Evolutionary conservation across 2,329 filamentous ascomycete genomes (phyloP), one percentile per base, ranked within the genome.

Genomic region (Madurella mycetomatis): DNA sequence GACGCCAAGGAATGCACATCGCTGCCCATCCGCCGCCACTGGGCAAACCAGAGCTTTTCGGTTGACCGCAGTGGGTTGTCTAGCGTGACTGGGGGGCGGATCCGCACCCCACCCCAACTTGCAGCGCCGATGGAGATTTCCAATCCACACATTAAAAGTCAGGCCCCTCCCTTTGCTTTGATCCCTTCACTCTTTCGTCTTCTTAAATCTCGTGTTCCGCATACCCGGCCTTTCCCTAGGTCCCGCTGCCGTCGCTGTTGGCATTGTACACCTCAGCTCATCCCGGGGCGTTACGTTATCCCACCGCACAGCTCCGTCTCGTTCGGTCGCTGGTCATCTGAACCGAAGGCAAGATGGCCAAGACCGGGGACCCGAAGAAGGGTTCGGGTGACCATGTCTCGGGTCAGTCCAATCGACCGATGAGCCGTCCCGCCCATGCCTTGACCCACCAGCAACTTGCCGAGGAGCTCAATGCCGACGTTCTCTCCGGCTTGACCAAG

Each of bases 401-500:
- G 16, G 73, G 73, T 51, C 73, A 76, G 64, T 68, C 72, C 54
- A 76, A 76, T 59, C 68, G 67, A 52, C 80, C 79, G 37, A 70
- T 89, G 40, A 79, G 81, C 9, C 72, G 74, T 34, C 85, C 85
- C 13, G 83, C 86, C 8, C 86, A 90, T 66, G 74, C 81, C 44
- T 73, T 90, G 47, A 66, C 75, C n/a, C 73, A 73, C 62, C 72
- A 82, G 59, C 77, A 86, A 67, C 85, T 88, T 53, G 82, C 82
- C 31, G 72, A 78, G 47, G 78, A 83, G 58, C 78, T 89, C 49
- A 72, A 76, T 18, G 85, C 85, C 51, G 78, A 87, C 63, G 65
- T 83, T 47, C 85, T 89, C 56, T 83, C 79, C 65, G 88, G 88
- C 25, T 74, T 92, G 42, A 82, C 77, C 5, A 75, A 79, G 11